phyloP scores from a whole-genome alignment of 495 filamentous ascomycete genomes.

The Pseudotulostoma volvatum region DNA sequence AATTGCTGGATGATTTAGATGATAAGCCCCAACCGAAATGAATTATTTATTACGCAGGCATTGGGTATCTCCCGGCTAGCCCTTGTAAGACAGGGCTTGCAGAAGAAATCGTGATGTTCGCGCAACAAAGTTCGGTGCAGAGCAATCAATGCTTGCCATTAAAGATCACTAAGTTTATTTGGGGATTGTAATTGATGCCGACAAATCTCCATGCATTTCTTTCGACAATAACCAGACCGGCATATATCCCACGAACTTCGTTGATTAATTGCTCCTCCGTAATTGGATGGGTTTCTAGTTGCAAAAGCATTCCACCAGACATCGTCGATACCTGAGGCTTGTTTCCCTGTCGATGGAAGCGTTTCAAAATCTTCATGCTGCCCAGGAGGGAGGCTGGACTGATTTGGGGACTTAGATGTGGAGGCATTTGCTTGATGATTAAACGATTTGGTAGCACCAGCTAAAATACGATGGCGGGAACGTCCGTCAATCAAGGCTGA shows the following conservation, averaged over 20 bases:
- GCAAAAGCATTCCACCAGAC: constrained; percentile 3
- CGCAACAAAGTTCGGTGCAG: constrained; percentile 56
- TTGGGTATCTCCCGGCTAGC: constrained; percentile 52
- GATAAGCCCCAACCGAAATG: too few relatives aligned
- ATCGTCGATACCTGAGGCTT: too few relatives aligned
- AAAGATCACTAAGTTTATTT: constrained; percentile 33
- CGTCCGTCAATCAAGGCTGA: too few relatives aligned
- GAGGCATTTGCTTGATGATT: too few relatives aligned
- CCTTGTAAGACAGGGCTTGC: constrained; percentile 40
- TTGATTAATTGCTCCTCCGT: constrained; percentile 41
- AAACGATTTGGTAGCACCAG: too few relatives aligned
- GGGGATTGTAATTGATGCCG: constrained; percentile 34
- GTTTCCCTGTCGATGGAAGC: too few relatives aligned
- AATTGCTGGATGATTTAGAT: too few relatives aligned
- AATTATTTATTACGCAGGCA: too few relatives aligned
- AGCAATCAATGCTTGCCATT: constrained; percentile 57
- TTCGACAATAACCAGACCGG: constrained; percentile 63
- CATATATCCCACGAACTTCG: constrained; percentile 62
- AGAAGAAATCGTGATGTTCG: constrained; percentile 71
- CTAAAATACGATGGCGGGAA: too few relatives aligned
- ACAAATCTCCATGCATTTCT: constrained; percentile 60
- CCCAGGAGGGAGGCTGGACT: too few relatives aligned
- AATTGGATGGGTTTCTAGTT: constrained; percentile 47
- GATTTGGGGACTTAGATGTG: too few relatives aligned
- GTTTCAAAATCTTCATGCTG: too few relatives aligned